Percentiles rank a stretch among this genome's conserved stretches.
Conservation (phyloP, 441 rosid genomes). For the Isatis lusitanica region DNA sequence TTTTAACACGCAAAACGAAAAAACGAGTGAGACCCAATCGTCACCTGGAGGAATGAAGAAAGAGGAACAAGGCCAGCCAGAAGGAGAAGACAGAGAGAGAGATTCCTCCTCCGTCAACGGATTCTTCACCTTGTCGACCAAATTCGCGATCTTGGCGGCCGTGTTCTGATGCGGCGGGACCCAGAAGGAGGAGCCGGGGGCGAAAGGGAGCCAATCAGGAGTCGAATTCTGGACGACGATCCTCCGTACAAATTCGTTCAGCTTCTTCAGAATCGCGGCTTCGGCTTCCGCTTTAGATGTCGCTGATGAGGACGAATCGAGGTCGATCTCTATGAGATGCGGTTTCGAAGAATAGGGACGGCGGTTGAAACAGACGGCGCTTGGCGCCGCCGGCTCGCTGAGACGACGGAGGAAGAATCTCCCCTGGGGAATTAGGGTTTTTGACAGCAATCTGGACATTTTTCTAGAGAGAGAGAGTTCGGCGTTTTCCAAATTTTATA, state of each 20-base stretch:
- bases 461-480: not conserved
- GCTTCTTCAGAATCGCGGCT: constrained; percentile 39
- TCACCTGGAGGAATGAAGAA: constrained; percentile 36
- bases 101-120: constrained; percentile 40
- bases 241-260: constrained; percentile 50
- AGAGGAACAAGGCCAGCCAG: constrained; percentile 44
- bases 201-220: constrained; percentile 62
- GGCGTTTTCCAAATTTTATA: not conserved
- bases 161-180: constrained; percentile 46
- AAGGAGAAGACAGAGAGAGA: constrained; percentile 33
- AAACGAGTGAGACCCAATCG: not conserved
- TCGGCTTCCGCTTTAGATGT: constrained; percentile 30
- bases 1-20: not conserved
- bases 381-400: constrained; percentile 10
- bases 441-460: constrained; percentile 30
- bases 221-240: constrained; percentile 45
- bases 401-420: constrained; percentile 31
- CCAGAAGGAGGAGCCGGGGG: constrained; percentile 62
- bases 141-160: constrained; percentile 18
- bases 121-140: constrained; percentile 32
- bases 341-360: constrained; percentile 23
- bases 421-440: constrained; percentile 35
- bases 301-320: constrained; percentile 25
- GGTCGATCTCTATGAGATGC: constrained; percentile 33
- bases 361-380: constrained; percentile 13